Conservation (phyloP, 768 basidiomycete species). For the Mycena albidolilacea region DNA sequence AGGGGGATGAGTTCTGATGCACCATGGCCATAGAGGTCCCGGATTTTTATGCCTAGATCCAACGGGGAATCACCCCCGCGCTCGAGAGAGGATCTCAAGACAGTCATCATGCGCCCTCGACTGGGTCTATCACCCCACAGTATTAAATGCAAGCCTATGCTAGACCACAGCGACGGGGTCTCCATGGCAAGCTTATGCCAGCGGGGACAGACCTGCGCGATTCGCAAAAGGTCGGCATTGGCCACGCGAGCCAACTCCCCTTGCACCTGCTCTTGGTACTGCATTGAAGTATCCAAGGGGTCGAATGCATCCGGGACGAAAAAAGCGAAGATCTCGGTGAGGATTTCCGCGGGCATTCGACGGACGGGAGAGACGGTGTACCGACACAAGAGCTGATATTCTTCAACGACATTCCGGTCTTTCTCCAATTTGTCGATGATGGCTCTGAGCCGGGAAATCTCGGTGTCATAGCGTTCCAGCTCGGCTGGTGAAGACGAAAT, state of each 20-base stretch:
- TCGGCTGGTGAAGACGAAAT: conserved; percentile 3
- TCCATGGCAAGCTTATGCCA: conserved; percentile 18
- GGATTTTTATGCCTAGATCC: neutral
- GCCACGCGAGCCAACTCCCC: neutral
- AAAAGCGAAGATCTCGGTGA: conserved; percentile 13
- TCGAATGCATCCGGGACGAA: neutral
- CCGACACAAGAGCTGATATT: conserved; percentile 7
- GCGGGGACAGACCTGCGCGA: conserved; percentile 22
- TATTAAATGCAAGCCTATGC: neutral
- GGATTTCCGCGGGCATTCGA: conserved; percentile 10
- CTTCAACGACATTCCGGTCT: neutral
- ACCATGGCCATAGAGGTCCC: too few species aligned
- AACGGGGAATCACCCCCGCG: conserved; percentile 7
- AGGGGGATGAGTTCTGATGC: neutral
- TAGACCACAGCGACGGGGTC: conserved; percentile 13
- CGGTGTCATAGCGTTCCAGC: conserved; percentile 3
- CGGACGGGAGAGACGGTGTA: conserved; percentile 16
- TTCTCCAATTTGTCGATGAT: neutral
- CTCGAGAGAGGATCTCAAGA: conserved; percentile 3
- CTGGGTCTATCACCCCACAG: neutral
- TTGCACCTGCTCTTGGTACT: neutral
- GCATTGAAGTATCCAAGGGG: neutral
- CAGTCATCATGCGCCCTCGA: neutral
- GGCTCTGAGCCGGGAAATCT: neutral
- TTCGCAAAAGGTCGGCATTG: conserved; percentile 9